A percentile compares a stretch with the other conserved stretches of the same genome.
Evolutionary conservation across 2,329 filamentous ascomycete genomes (phyloP).

Genomic region (Bipolaris zeicola): DNA sequence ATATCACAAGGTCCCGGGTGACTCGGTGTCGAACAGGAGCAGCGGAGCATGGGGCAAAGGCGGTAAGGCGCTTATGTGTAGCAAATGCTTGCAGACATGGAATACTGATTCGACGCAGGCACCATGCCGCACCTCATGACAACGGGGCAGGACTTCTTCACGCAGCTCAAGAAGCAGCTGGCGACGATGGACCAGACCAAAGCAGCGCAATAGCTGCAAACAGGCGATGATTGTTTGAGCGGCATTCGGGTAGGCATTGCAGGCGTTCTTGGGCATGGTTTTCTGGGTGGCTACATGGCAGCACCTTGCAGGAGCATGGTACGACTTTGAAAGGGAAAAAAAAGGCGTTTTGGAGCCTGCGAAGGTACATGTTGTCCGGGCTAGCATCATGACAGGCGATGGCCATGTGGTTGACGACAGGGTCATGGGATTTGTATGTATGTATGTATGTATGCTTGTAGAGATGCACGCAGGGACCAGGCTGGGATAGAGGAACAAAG

Average conservation of each 20-base stretch:
- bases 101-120: conserved; percentile 33
- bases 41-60: conserved; percentile 50
- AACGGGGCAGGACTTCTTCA: conserved; percentile 53
- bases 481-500: not conserved
- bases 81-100: too few species aligned
- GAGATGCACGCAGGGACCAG: not conserved
- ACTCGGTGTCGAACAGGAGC: conserved; percentile 46
- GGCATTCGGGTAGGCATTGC: conserved; percentile 44
- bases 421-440: conserved; percentile 14
- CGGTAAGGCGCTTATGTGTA: conserved; percentile 30
- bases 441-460: not conserved
- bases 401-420: conserved; percentile 32
- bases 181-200: conserved; percentile 48
- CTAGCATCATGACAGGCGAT: conserved; percentile 29
- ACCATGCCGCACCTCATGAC: conserved; percentile 51
- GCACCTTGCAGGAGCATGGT: conserved; percentile 25
- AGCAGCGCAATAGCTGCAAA: conserved; percentile 29
- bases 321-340: conserved; percentile 9
- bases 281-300: conserved; percentile 22
- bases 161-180: conserved; percentile 54
- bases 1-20: conserved; percentile 48
- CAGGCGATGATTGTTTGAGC: conserved; percentile 35
- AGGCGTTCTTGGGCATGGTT: conserved; percentile 38
- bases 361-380: conserved; percentile 11
- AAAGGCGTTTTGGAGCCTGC: conserved; percentile 36